These are phyloP conservation scores for Boletus semigastroideus DNA, from an alignment of 1,284 basidiomycete species.

Conservation along the genomic window DNA sequence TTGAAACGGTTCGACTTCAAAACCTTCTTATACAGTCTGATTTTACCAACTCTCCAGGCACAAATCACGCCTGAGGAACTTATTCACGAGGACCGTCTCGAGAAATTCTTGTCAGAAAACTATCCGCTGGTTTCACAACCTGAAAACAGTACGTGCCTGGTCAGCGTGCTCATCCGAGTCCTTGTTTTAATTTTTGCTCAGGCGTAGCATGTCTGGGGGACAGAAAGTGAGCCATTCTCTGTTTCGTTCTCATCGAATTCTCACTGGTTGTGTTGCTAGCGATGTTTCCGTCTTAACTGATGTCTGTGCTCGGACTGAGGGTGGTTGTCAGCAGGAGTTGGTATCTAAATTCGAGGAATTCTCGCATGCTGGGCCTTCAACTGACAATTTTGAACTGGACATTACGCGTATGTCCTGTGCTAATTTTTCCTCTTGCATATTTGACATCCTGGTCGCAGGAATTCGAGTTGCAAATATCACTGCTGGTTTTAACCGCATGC, in stretches of 20 bases:
- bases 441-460: not conserved
- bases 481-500: not conserved
- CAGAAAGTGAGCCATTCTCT: no score
- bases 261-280: no score
- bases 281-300: no score
- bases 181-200: no score
- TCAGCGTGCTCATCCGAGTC: no score
- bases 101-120: not conserved
- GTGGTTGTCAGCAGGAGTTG: no score
- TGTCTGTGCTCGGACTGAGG: no score
- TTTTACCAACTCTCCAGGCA: not conserved
- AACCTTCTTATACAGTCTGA: not conserved
- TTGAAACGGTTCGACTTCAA: not conserved
- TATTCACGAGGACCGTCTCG: not conserved
- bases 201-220: no score
- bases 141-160: not conserved
- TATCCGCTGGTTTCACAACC: not conserved
- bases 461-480: conserved; percentile 5
- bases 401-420: not conserved
- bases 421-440: no score
- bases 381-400: not conserved
- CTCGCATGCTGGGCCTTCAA: not conserved
- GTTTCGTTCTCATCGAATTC: no score
- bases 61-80: not conserved
- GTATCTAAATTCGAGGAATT: no score